Evolutionary conservation across 352 stramenopile species (phyloP), one percentile per base, ranked within the genome.

Genomic region (Phytophthora cryptogea): DNA sequence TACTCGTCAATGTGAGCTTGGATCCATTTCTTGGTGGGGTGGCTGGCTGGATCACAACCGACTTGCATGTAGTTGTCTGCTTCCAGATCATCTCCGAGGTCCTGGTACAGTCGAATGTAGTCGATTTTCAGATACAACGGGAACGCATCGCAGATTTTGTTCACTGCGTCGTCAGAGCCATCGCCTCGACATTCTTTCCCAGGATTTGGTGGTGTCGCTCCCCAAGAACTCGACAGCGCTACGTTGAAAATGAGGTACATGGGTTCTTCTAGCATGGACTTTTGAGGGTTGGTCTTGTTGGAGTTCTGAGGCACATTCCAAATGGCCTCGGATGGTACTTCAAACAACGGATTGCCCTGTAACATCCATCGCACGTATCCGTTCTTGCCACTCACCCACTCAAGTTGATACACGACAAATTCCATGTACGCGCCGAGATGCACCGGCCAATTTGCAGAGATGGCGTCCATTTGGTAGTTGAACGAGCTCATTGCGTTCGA

Each of bases 31-130:
- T 63, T 68, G 7, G 72, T 80, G 3, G 72, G 72, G 36, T 80
- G 70, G n/a, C 55, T 74, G 4, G 43, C n/a, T 16, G 69, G 72
- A 35, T 78, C 67, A 41, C 72, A 80, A 13, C 72, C 72, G 13
- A 76, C 10, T 10, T 58, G 43, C 69, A 78, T 78, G 41, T 57
- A 64, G 40, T 68, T 66, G 26, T 60, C 60, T 2, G 23, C 35
- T 8, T 69, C 47, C 14, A 69, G 61, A 27, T 69, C 46, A 16
- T 76, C 44, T 0, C 23, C 49, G 4, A 47, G 26, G 42, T 83
- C 74, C 58, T 97, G 90, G 55, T 97, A 97, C 17, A 96, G 51
- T 7, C 88, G 79, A 14, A 97, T 80, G 52, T 85, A 89, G 75
- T 97, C 90, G 54, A 97, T 83, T 41, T 87, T 83, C 55, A 95